Conservation (phyloP, 108 stramenopile species). For the Nannochloropsis gaditana region DNA sequence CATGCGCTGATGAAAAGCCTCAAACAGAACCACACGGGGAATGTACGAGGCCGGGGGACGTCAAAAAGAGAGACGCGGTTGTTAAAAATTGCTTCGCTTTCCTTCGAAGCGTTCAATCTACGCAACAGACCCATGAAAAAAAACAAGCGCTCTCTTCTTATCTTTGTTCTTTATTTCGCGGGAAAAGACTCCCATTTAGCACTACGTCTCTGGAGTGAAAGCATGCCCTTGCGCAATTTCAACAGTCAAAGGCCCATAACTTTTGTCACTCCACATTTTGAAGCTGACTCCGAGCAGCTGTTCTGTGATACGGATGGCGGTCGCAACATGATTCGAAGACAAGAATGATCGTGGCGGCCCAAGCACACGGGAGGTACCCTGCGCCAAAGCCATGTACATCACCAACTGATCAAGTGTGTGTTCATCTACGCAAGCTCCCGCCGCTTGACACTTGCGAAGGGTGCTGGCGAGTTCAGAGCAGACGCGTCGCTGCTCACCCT, state of each 20-base stretch:
- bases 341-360: background rate
- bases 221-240: background rate
- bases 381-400: constrained; percentile 20
- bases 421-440: constrained; percentile 24
- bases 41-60: too few relatives aligned
- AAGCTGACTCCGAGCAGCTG: background rate
- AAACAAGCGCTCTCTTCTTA: too few relatives aligned
- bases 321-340: background rate
- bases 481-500: background rate
- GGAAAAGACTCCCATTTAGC: too few relatives aligned
- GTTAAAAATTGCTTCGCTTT: too few relatives aligned
- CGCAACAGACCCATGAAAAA: too few relatives aligned
- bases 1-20: too few relatives aligned
- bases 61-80: too few relatives aligned
- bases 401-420: constrained; percentile 18
- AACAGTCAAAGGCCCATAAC: background rate
- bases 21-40: too few relatives aligned
- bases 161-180: too few relatives aligned
- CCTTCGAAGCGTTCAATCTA: too few relatives aligned
- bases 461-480: background rate
- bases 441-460: background rate
- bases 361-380: constrained; percentile 3
- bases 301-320: background rate
- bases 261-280: background rate
- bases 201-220: background rate